Conservation (phyloP, 192 early-diverging fungal genomes). For the Backusella morwellensis region DNA sequence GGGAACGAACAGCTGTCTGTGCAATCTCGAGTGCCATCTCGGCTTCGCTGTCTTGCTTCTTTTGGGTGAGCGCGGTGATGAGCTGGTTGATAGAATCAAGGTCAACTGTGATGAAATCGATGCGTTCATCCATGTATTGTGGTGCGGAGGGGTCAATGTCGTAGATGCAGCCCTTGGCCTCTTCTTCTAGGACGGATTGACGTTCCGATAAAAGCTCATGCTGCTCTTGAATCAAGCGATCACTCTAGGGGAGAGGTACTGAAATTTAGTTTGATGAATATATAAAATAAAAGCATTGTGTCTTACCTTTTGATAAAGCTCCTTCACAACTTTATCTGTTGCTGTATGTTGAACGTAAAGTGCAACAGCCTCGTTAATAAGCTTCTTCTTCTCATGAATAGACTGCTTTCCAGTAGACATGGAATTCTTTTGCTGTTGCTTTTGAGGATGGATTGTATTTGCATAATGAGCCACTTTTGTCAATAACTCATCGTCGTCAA, state of each 20-base stretch:
- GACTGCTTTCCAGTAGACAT: not conserved
- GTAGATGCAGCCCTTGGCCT: not conserved
- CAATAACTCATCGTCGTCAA: constrained; percentile 8
- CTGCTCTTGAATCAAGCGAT: constrained; percentile 15
- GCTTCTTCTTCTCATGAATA: constrained; percentile 7
- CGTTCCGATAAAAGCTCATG: constrained; percentile 25
- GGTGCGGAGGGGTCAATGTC: not conserved
- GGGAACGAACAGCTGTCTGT: not conserved
- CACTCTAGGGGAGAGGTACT: not conserved
- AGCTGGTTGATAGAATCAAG: constrained; percentile 6
- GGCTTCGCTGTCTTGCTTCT: not conserved
- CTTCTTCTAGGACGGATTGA: constrained; percentile 5
- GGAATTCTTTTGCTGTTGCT: constrained; percentile 2
- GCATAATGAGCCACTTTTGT: constrained; percentile 15
- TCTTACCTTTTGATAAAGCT: constrained; percentile 6
- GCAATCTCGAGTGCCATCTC: constrained; percentile 14
- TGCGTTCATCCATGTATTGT: constrained; percentile 35
- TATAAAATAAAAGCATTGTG: not conserved
- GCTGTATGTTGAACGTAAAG: not conserved
- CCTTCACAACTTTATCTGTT: not conserved
- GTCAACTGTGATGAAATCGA: constrained; percentile 21
- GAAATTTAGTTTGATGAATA: not conserved
- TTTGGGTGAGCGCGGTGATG: not conserved
- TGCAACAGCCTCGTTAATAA: constrained; percentile 4
- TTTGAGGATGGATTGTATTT: not conserved